These are phyloP conservation scores for Hura crepitans DNA, from an alignment of 441 rosid genomes.

Conservation along the genomic window DNA sequence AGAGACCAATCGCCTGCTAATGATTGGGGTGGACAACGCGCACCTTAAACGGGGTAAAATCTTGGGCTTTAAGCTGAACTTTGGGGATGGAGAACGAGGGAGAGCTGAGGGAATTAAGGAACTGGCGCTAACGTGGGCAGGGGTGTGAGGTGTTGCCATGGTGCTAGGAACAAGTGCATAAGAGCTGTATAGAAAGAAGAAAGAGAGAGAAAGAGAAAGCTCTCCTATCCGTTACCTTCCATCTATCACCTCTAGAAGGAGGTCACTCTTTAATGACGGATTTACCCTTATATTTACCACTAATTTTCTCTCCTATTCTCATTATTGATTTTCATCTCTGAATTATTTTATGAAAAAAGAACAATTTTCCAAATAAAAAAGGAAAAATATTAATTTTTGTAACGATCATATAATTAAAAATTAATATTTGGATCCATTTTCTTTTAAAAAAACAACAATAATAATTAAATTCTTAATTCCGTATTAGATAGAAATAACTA, in stretches of 20 bases:
- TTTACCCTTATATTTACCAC: neutral
- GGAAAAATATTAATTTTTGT: no score
- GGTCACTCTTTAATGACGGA: neutral
- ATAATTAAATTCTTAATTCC: no score
- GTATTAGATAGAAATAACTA: no score
- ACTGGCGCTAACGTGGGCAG: constrained; percentile 27
- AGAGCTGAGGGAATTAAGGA: constrained; percentile 16
- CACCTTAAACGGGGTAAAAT: constrained; percentile 22
- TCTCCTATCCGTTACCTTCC: neutral
- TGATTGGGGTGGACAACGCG: constrained; percentile 31
- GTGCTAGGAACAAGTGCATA: neutral
- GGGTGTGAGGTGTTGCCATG: constrained; percentile 13
- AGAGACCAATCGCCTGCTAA: constrained; percentile 56
- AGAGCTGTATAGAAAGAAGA: neutral
- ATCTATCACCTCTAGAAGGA: neutral
- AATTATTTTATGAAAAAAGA: no score
- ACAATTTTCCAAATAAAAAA: no score
- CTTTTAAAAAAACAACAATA: no score
- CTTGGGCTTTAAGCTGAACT: constrained; percentile 8
- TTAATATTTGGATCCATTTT: no score
- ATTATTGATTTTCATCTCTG: no score
- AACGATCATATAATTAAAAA: no score
- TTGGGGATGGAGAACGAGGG: constrained; percentile 9
- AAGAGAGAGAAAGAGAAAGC: neutral
- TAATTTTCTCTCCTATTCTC: neutral